Base-by-base conservation (phyloP, 2,329 filamentous ascomycete genomes). In the Exophiala sp. region DNA sequence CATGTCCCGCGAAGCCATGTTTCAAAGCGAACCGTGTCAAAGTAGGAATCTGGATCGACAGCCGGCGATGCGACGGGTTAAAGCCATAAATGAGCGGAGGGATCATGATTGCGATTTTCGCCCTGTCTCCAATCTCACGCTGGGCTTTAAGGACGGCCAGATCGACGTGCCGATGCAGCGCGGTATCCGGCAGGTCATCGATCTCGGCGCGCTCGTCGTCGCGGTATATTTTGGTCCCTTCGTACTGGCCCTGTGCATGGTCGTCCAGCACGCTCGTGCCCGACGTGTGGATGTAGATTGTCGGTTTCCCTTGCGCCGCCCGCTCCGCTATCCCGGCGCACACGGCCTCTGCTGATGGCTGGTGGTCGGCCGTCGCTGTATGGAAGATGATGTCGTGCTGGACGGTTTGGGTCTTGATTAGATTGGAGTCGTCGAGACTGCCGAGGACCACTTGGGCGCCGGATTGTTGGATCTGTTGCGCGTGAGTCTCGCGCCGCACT, bases 271-370 rank as follows among this genome's bases (percentile, higher is more conserved):
- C 62, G 8, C 64, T 65, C 4, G 69, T 69, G 3, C 73, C 74
- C 4, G 68, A 70, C 2, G 73, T 77, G 58, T 76, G 74, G 48
- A 76, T 74, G 64, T 68, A 77, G 52, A 73, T 72, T 14, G 71
- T 73, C 19, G 48, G 50, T 23, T 68, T 64, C 7, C 64, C 65
- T 29, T 67, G 57, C 1, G 61, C 54, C 1, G 70, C 66, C 5
- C 72, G 67, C 46, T 68, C 57, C 41, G 65, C 56, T 43, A 77
- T 59, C 6, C 72, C 74, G 8, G 68, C 65, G 3, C 76, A 60
- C 9, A 77, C 64, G n/a, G 73, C 70, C 56, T 71, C 57, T 1
- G 66, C 73, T 10, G 68, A 71, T 13, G 70, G 69, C 14, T 72
- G 60, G 49, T 77, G 67, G 60, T 77, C 73, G 3, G 73, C 72